These are phyloP conservation scores for Mycosarcoma mackinlayi DNA, from an alignment of 1,284 basidiomycete species.

Conservation along the genomic window DNA sequence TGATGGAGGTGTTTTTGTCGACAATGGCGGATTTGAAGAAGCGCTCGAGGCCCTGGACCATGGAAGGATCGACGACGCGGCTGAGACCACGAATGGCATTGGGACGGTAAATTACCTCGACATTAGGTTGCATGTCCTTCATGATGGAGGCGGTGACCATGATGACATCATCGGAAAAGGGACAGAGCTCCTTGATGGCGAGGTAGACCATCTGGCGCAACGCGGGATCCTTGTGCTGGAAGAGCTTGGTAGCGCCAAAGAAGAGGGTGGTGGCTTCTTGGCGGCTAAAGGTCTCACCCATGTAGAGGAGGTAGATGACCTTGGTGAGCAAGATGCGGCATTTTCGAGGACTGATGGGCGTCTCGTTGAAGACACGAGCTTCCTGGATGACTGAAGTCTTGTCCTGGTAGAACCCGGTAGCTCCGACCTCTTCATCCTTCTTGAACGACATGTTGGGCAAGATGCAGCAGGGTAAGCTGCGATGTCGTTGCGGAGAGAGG, in stretches of 20 bases:
- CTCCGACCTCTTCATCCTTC: conserved; percentile 66
- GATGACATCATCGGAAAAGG: conserved; percentile 94
- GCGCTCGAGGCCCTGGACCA: conserved; percentile 97
- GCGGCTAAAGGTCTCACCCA: conserved; percentile 92
- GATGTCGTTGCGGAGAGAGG: conserved; percentile 9
- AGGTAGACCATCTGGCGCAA: conserved; percentile 98
- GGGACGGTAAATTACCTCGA: conserved; percentile 97
- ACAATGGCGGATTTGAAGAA: conserved; percentile 99
- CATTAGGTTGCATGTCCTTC: conserved; percentile 99
- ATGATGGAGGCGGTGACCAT: conserved; percentile 99
- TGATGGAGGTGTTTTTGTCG: conserved; percentile 93
- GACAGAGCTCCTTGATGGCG: conserved; percentile 96
- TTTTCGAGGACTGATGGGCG: conserved; percentile 86
- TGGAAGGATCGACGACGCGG: conserved; percentile 95
- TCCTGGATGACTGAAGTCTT: conserved; percentile 76
- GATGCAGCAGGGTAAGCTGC: conserved; percentile 16
- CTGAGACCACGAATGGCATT: conserved; percentile 97
- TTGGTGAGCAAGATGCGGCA: conserved; percentile 95
- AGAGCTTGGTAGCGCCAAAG: conserved; percentile 98
- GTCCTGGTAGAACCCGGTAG: conserved; percentile 66
- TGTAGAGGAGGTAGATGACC: conserved; percentile 94
- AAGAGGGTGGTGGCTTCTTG: conserved; percentile 98
- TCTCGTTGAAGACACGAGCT: conserved; percentile 98
- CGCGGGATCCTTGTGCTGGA: conserved; percentile 98
- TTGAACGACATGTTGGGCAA: conserved; percentile 64